Evolutionary conservation across 441 rosid species (phyloP).

Genomic region (Populus tomentosa): DNA sequence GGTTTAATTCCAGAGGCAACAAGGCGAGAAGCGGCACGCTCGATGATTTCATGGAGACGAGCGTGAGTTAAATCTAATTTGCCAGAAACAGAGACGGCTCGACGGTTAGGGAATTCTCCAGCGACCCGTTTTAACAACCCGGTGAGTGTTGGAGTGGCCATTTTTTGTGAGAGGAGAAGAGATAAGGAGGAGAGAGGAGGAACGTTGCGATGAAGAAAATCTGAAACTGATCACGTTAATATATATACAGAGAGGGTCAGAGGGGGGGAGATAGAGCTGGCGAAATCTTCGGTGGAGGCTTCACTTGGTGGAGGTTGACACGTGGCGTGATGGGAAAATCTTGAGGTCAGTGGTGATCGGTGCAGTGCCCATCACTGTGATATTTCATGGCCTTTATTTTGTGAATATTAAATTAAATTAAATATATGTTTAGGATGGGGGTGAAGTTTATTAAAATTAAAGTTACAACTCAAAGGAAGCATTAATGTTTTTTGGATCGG

Average conservation of each 20-base stretch:
- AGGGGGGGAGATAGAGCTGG: no score
- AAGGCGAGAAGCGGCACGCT: slow-evolving; percentile 60
- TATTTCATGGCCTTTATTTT: no score
- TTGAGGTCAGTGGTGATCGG: no score
- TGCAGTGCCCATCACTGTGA: no score
- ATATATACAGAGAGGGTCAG: background rate
- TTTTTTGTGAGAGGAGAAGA: slow-evolving; percentile 1
- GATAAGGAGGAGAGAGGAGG: background rate
- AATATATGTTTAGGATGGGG: no score
- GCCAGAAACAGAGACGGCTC: slow-evolving; percentile 60
- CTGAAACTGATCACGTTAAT: background rate
- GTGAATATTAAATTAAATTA: no score
- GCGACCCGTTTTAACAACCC: slow-evolving; percentile 47
- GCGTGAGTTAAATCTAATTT: slow-evolving; percentile 58
- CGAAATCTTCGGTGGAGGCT: background rate
- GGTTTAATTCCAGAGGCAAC: slow-evolving; percentile 49
- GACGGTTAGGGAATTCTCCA: slow-evolving; percentile 42
- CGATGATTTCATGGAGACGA: slow-evolving; percentile 51
- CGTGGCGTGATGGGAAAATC: background rate
- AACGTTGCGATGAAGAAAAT: background rate
- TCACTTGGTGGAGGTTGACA: background rate
- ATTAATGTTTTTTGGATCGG: no score
- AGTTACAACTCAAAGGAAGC: no score
- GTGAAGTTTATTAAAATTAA: no score
- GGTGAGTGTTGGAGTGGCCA: slow-evolving; percentile 55